Conservation (phyloP, 1,139 yeast species). For the Taphrina communis region DNA sequence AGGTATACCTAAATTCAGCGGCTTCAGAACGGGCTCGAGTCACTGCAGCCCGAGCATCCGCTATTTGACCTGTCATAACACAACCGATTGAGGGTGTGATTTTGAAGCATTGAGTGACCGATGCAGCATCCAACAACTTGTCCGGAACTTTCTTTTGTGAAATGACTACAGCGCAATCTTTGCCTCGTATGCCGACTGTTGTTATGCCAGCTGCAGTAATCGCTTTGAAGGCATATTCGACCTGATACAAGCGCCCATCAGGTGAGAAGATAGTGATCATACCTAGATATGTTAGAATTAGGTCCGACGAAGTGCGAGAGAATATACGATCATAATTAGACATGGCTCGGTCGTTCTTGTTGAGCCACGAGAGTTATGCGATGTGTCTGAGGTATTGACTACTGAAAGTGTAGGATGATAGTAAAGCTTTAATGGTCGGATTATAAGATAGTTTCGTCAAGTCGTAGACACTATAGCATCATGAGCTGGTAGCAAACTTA, state of each 20-base stretch:
- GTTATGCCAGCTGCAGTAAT: conserved; percentile 91
- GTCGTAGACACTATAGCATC: no score
- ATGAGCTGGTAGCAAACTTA: no score
- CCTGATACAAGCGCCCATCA: conserved; percentile 96
- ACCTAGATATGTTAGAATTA: conserved; percentile 55
- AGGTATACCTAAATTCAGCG: conserved; percentile 89
- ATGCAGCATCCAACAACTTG: conserved; percentile 42
- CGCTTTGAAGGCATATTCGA: conserved; percentile 92
- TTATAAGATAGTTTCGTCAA: no score
- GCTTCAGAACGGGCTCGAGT: conserved; percentile 91
- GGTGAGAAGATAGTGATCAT: conserved; percentile 98
- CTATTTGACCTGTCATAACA: conserved; percentile 79
- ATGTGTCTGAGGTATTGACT: no score
- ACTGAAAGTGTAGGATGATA: background rate
- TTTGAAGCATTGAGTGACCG: conserved; percentile 42
- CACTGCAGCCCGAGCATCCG: conserved; percentile 93
- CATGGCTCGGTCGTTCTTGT: conserved; percentile 8
- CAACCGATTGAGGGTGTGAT: conserved; percentile 66
- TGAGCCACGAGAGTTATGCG: background rate
- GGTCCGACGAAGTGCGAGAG: background rate
- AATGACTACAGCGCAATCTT: conserved; percentile 85
- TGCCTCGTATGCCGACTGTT: conserved; percentile 83
- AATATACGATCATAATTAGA: conserved; percentile 29
- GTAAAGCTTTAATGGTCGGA: background rate
- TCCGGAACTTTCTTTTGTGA: conserved; percentile 91